Conservation (phyloP, 2,329 filamentous ascomycete species). For the Zopfia rhizophila region DNA sequence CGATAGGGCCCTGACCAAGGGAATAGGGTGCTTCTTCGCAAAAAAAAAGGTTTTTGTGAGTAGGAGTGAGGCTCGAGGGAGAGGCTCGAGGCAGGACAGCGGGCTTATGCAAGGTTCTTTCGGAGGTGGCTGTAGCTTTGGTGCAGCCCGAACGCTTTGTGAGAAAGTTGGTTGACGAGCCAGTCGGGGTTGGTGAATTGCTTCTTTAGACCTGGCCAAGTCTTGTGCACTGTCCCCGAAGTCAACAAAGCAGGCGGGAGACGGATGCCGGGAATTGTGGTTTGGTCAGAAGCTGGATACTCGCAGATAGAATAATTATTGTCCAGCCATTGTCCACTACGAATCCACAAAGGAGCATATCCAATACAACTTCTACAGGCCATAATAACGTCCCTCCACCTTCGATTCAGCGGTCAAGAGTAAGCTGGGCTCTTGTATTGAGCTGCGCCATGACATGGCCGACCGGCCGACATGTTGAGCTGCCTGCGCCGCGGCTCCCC, state of each 20-base stretch:
- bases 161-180: constrained; percentile 10
- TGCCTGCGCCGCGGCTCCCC: constrained; percentile 21
- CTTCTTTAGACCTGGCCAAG: constrained; percentile 15
- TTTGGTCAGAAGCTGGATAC: too few relatives aligned
- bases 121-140: constrained; percentile 28
- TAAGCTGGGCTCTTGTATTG: neutral
- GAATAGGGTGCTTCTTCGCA: constrained; percentile 88
- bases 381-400: neutral
- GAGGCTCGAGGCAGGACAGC: constrained; percentile 16
- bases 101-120: constrained; percentile 11
- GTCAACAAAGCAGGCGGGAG: too few relatives aligned
- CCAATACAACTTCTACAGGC: neutral
- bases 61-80: constrained; percentile 21
- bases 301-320: too few relatives aligned
- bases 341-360: too few relatives aligned
- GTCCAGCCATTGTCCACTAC: too few relatives aligned
- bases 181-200: constrained; percentile 24
- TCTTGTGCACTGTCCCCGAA: too few relatives aligned
- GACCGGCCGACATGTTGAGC: constrained; percentile 13
- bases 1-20: constrained; percentile 96
- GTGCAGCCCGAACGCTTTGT: neutral
- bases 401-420: too few relatives aligned
- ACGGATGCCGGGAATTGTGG: too few relatives aligned
- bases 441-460: constrained; percentile 12
- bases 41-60: constrained; percentile 22